Conservation (phyloP, 2,329 filamentous ascomycete genomes). For the Paecilomyces niveus region DNA sequence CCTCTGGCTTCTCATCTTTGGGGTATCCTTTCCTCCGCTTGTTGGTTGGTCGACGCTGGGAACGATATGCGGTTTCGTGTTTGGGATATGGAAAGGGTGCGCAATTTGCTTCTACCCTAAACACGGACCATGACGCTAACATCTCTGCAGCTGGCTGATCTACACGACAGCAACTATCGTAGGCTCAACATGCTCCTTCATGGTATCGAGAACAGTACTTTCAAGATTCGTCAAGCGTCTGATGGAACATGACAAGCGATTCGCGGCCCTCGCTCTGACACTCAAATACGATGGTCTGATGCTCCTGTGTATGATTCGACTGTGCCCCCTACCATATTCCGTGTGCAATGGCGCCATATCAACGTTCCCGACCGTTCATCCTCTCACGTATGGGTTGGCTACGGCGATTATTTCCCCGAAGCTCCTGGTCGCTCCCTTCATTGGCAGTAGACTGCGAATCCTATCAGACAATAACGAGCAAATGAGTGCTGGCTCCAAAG, state of each 20-base stretch:
- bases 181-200: slow-evolving; percentile 72
- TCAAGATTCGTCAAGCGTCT: slow-evolving; percentile 71
- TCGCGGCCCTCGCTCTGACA: slow-evolving; percentile 80
- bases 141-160: slow-evolving; percentile 66
- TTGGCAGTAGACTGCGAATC: slow-evolving; percentile 73
- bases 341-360: slow-evolving; percentile 90
- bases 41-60: slow-evolving; percentile 79
- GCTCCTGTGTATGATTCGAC: slow-evolving; percentile 80
- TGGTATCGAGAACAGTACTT: slow-evolving; percentile 72
- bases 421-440: slow-evolving; percentile 84
- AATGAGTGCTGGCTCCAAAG: slow-evolving; percentile 72
- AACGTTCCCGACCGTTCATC: slow-evolving; percentile 82
- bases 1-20: slow-evolving; percentile 66
- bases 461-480: slow-evolving; percentile 76
- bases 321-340: slow-evolving; percentile 89
- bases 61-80: slow-evolving; percentile 63
- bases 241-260: slow-evolving; percentile 75
- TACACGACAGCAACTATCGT: slow-evolving; percentile 69
- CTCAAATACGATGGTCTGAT: slow-evolving; percentile 85
- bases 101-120: slow-evolving; percentile 19
- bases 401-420: slow-evolving; percentile 81
- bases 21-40: slow-evolving; percentile 76
- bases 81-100: slow-evolving; percentile 65
- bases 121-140: slow-evolving; percentile 6
- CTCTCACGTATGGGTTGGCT: slow-evolving; percentile 67